Base-by-base conservation (phyloP, 2,329 filamentous ascomycete species). In the Penicillium griseofulvum region DNA sequence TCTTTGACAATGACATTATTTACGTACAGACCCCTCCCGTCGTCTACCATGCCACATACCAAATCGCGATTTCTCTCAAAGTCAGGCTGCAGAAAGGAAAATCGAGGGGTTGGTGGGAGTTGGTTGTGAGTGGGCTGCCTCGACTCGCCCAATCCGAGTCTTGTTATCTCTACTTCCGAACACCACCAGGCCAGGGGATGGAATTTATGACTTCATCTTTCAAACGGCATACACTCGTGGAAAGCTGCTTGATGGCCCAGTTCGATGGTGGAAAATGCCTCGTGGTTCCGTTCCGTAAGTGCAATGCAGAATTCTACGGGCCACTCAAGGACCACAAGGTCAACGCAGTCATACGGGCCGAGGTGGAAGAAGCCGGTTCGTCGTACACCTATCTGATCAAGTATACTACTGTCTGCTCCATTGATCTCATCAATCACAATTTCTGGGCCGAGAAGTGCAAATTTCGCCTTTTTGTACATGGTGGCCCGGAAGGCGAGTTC, bases 361-460 rank as follows among this genome's bases (percentile, higher is more conserved):
- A 60, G n/a, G 24, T 67, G 16, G 38, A 39, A 10, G 29, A 24
- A 2, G 24, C 44, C 1, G 7, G 37, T 8, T 10, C 36, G n/a
- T 37, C 11, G 5, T 34, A n/a, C n/a, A n/a, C n/a, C 5, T 54
- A 33, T 16, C 4, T 50, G 0, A 38, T 68, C 19, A 61, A 49
- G n/a, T 71, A 68, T 38, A 56, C 65, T 42, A 68, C 68, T 4
- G 46, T 68, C 10, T 73, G 69, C 50, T 68, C 64, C 0, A 38
- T 73, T 28, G 60, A 57, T 17, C 57, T 69, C 17, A 56, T 67
- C 34, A 63, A 70, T 26, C 65, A 64, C 34, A 61, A 57, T 33
- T 66, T 72, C 37, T 71, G 65, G 62, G 57, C 68, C 7, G 63
- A 72, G 34, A 63, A 59, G 46, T 73, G 71, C 43, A 64, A 62